Base-by-base conservation (phyloP, 331 rosid species). In the Rosa hybrid region DNA sequence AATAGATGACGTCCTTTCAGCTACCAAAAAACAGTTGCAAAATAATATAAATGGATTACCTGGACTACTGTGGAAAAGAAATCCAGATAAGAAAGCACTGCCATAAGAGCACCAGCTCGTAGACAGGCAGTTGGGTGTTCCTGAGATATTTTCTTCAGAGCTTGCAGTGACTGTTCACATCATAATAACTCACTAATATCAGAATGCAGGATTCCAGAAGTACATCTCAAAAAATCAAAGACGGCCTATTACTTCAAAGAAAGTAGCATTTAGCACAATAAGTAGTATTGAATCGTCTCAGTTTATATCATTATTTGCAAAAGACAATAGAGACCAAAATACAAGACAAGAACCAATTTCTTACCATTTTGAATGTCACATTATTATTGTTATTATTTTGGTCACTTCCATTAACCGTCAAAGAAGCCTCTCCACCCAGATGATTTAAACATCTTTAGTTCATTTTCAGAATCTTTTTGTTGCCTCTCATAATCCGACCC, bases 71-170 rank as follows among this genome's bases (percentile, higher is more conserved):
- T 96, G 13, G 99, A 92, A 83, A 96, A 96, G 88, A 96, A 96
- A 70, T 96, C 98, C 81, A 96, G 76, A 82, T 92, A 96, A 12
- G 99, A 96, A 74, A 96, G 97, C 82, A 96, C 99, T 6, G 99
- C 99, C 99, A 96, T 93, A 69, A 96, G 99, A 82, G 99, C 99
- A 86, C 99, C 99, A 30, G 98, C 98, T 77, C 98, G 87, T 62
- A 96, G 90, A 86, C 99, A 96, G 41, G 97, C 99, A 78, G 99
- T 93, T 77, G 99, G 99, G 83, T 93, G 97, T 82, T 96, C 99
- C 88, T 90, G 97, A 67, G 99, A 96, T 83, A 96, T 96, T 88
- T 93, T 96, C 89, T 93, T 96, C 45, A 96, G 88, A 41, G 99
- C 99, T 90, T 93, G 99, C 88, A 96, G 97, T 74, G 99, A 96